Evolutionary conservation across 768 basidiomycete genomes (phyloP), one percentile per base, ranked within the genome.

Genomic region (Hericium rajendrae): DNA sequence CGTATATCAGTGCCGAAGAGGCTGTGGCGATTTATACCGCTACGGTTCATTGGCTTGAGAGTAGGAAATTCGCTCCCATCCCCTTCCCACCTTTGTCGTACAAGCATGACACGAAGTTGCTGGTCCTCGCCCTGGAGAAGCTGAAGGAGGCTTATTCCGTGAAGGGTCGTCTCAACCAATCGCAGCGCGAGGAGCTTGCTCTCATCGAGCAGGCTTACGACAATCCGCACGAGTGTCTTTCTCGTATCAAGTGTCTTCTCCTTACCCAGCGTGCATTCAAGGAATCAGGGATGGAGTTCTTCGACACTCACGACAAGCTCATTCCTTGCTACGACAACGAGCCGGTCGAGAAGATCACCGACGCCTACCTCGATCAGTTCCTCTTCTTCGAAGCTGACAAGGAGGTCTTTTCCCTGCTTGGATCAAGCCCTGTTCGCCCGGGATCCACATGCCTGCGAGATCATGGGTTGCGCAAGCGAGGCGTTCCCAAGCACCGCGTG

Each of bases 391-490:
- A 99, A 79, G 93, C 94, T 20, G 97, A 99, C 74, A 98, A 98
- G 71, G 97, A 64, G 92, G 93, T 51, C 73, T 99, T 22, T 98
- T 98, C 86, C 97, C 97, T 11, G 85, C 93, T 1, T 99, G 97
- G 95, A 97, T 99, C 70, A 99, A 98, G 74, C 97, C 97, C 24
- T n/a, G n/a, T n/a, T n/a, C n/a, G n/a, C n/a, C n/a, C n/a, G n/a
- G n/a, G n/a, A n/a, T n/a, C n/a, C n/a, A n/a, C n/a, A n/a, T n/a
- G n/a, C n/a, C n/a, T n/a, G n/a, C n/a, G n/a, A n/a, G n/a, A n/a
- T n/a, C n/a, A n/a, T n/a, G n/a, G n/a, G n/a, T n/a, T n/a, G n/a
- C n/a, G n/a, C n/a, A n/a, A n/a, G n/a, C n/a, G n/a, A n/a, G n/a
- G n/a, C n/a, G n/a, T n/a, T n/a, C n/a, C n/a, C n/a, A n/a, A n/a